These are phyloP conservation scores for Coffea canephora DNA, from an alignment of 257 asterid species.

Conservation along the genomic window DNA sequence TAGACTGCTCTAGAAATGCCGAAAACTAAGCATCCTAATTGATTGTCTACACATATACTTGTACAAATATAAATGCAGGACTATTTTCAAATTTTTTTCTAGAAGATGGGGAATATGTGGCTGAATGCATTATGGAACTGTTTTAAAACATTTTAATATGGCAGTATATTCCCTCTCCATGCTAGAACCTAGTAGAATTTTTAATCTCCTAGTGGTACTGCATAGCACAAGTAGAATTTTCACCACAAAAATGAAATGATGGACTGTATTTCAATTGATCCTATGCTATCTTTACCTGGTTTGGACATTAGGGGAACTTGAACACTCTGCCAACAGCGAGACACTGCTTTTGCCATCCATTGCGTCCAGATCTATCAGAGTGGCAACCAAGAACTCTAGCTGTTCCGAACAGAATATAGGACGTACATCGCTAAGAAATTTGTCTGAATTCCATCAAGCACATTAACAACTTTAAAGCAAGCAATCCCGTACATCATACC, in stretches of 20 bases:
- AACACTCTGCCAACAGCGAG: slow-evolving; percentile 78
- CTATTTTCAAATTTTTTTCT: background rate
- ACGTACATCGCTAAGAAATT: slow-evolving; percentile 12
- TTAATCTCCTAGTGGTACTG: background rate
- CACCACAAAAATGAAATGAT: background rate
- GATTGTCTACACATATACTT: background rate
- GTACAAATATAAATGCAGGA: background rate
- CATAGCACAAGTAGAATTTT: background rate
- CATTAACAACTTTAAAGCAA: background rate
- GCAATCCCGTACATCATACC: slow-evolving; percentile 39
- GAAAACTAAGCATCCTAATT: background rate
- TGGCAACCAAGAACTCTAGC: slow-evolving; percentile 84
- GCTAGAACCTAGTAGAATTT: background rate
- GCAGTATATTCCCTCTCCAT: background rate
- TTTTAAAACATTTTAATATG: background rate
- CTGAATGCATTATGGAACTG: background rate
- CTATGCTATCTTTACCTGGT: slow-evolving; percentile 51
- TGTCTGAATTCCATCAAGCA: background rate
- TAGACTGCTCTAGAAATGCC: background rate
- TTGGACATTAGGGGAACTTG: slow-evolving; percentile 86
- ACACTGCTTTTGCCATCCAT: slow-evolving; percentile 96
- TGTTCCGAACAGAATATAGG: slow-evolving; percentile 34
- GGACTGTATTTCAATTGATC: background rate
- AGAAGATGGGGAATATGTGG: background rate
- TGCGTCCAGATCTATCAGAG: slow-evolving; percentile 93